A percentile compares a stretch with the other conserved stretches of the same genome.
These are phyloP conservation scores for Ambrosiella cleistominuta DNA, from an alignment of 2,329 filamentous ascomycete species.

Conservation along the genomic window DNA sequence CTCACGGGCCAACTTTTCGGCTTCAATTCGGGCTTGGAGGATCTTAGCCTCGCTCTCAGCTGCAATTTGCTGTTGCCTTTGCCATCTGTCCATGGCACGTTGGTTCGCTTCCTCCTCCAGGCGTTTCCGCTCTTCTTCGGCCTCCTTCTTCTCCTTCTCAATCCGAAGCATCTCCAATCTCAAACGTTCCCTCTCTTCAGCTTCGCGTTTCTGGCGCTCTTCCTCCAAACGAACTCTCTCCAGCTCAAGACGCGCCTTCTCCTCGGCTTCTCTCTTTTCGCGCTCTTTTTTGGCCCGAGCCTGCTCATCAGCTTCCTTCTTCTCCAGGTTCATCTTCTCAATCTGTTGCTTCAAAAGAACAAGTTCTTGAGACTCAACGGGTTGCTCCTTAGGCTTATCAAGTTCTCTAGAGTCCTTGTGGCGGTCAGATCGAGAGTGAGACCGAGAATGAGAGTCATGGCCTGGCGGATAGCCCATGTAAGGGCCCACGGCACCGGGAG, in stretches of 20 bases:
- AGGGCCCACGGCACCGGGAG: constrained; percentile 4
- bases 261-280: not conserved
- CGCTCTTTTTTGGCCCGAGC: not conserved
- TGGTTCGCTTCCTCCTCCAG: constrained; percentile 17
- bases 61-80: constrained; percentile 29
- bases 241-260: constrained; percentile 15
- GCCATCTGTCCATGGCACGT: constrained; percentile 13
- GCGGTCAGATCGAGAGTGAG: constrained; percentile 17
- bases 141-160: not conserved
- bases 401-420: constrained; percentile 15
- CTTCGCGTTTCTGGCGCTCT: not conserved
- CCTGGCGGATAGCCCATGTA: constrained; percentile 20
- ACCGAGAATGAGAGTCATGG: constrained; percentile 21
- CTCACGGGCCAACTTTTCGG: constrained; percentile 26
- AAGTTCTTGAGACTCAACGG: constrained; percentile 29
- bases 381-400: constrained; percentile 21
- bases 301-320: not conserved
- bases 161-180: too few species aligned
- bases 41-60: constrained; percentile 20
- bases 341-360: constrained; percentile 41
- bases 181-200: too few species aligned
- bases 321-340: constrained; percentile 20
- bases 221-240: constrained; percentile 13
- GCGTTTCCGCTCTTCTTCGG: not conserved
- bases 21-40: constrained; percentile 28